Base-by-base conservation (phyloP, 2,329 filamentous ascomycete genomes). In the Claviceps sp. region DNA sequence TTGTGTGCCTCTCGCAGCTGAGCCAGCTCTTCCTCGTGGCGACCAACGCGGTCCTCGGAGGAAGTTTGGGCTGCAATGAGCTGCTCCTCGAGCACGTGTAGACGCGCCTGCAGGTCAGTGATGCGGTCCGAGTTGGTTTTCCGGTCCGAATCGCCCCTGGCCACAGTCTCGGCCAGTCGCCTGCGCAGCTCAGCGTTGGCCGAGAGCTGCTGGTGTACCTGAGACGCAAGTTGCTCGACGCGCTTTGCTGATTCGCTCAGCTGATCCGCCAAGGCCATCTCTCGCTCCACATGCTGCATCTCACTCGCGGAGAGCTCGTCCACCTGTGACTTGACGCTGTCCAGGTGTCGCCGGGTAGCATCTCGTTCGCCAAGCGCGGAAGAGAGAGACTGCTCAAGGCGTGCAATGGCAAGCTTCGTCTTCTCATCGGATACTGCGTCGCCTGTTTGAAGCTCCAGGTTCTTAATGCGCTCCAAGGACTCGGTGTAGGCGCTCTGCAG, bases 11-110 rank as follows among this genome's bases (percentile, higher is more conserved):
- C 88, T 58, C 85, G 84, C 51, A 97, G 71, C 22, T 77, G 73
- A 18, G 79, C 72, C 40, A 95, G 78, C 67, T 96, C 89, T 40
- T 93, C 88, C 65, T 97, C 93, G 62, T 96, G 89, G 48, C 82
- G 83, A 44, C 79, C 72, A 53, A 97, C 81, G 41, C 84, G 83
- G 48, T 91, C 89, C 65, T 98, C 93, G 0, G 88, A 91, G 20
- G 85, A 79, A 52, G 88, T 84, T 66, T 97, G 91, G 1, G 91
- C 88, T 20, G 80, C 71, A 51, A 94, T 76, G 22, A 98, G 79
- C 60, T 85, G 81, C 55, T 97, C 90, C 65, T 97, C 93, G 49
- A 96, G 80, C 16, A 73, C 70, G 60, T 86, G 88, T 52, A 98
- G 82, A 53, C 83, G 85, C 55, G 78, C 78, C 65, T 97, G 90